phyloP scores from a whole-genome alignment of 2,329 filamentous ascomycete species.

The Cryphonectria parasitica region DNA sequence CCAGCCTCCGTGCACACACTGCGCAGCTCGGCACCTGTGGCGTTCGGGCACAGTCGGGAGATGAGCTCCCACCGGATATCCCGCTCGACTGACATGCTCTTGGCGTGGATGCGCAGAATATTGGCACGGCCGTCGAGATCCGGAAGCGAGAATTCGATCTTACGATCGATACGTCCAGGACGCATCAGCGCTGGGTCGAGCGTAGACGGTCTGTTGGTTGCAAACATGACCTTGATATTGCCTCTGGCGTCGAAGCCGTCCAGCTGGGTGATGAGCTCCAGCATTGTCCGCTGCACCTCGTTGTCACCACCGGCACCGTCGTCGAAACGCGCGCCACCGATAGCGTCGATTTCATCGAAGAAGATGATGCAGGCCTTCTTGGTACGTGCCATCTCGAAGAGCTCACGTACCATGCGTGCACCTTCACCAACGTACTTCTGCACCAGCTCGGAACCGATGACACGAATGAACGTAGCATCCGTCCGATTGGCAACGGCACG shows the following conservation, averaged over 20 bases:
- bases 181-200: constrained; percentile 97
- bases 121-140: constrained; percentile 97
- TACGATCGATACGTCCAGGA: constrained; percentile 95
- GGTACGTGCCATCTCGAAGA: constrained; percentile 98
- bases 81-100: constrained; percentile 99
- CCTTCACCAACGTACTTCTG: constrained; percentile 99
- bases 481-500: constrained; percentile 97
- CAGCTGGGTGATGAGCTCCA: constrained; percentile 95
- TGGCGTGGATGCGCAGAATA: constrained; percentile 97
- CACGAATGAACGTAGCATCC: constrained; percentile 97
- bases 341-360: constrained; percentile 97
- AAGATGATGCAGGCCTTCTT: constrained; percentile 99
- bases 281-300: constrained; percentile 96
- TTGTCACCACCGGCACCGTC: constrained; percentile 97
- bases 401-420: constrained; percentile 95
- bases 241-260: constrained; percentile 95
- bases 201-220: constrained; percentile 94
- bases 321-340: constrained; percentile 94
- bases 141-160: constrained; percentile 97
- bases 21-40: constrained; percentile 92
- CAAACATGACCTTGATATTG: constrained; percentile 99
- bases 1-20: constrained; percentile 98
- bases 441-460: constrained; percentile 96
- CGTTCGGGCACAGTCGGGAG: constrained; percentile 93
- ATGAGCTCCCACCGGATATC: constrained; percentile 99